Percentiles rank a stretch among this genome's conserved stretches.
Evolutionary conservation across 2,329 filamentous ascomycete genomes (phyloP).

Genomic region (Diaporthe aspalathi): DNA sequence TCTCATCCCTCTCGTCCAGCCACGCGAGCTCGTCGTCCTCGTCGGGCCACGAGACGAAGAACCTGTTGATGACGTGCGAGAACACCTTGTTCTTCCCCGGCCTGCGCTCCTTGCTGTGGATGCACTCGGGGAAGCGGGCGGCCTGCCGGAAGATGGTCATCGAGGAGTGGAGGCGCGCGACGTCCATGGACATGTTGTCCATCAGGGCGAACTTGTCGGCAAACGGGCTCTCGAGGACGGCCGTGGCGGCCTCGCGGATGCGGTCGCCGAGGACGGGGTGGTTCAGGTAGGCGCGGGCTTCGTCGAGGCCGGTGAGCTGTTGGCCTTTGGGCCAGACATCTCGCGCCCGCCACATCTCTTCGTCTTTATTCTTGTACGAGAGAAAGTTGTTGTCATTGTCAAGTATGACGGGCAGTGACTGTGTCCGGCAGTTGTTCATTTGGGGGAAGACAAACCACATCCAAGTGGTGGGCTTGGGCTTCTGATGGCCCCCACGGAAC

Average conservation of each 20-base stretch:
- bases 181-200: slow-evolving; percentile 31
- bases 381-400: neutral
- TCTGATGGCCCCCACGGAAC: slow-evolving; percentile 15
- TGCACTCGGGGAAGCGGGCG: slow-evolving; percentile 22
- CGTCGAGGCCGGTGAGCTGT: slow-evolving; percentile 21
- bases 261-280: slow-evolving; percentile 35
- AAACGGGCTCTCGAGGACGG: slow-evolving; percentile 15
- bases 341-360: too few relatives aligned
- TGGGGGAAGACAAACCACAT: slow-evolving; percentile 36
- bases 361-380: neutral
- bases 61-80: slow-evolving; percentile 15
- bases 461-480: slow-evolving; percentile 31
- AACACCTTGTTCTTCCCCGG: neutral
- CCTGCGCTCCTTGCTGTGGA: neutral
- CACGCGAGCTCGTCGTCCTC: neutral
- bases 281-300: slow-evolving; percentile 30
- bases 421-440: slow-evolving; percentile 33
- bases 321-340: slow-evolving; percentile 15
- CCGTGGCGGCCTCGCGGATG: neutral
- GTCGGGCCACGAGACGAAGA: neutral
- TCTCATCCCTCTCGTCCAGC: neutral
- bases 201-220: slow-evolving; percentile 29
- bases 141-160: slow-evolving; percentile 37
- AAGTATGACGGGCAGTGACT: neutral
- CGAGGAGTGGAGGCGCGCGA: slow-evolving; percentile 30